phyloP scores from a whole-genome alignment of 2,329 filamentous ascomycete species.

The Alternaria tenuissima region DNA sequence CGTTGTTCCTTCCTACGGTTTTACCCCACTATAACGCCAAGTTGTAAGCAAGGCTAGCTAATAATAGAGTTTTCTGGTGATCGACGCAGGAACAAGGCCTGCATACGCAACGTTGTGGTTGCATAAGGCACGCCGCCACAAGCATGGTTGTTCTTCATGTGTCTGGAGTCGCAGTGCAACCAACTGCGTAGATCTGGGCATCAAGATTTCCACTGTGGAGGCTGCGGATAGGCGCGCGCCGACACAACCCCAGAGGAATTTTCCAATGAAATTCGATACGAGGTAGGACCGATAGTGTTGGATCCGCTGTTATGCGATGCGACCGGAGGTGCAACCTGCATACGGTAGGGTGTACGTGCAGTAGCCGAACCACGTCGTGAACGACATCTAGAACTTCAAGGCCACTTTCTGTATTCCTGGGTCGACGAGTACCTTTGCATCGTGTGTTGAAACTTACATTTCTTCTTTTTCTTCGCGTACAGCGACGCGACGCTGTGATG shows the following conservation, averaged over 20 bases:
- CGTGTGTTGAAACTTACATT: background rate
- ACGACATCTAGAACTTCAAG: background rate
- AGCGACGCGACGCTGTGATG: background rate
- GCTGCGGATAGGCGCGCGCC: background rate
- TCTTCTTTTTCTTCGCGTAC: background rate
- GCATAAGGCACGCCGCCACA: background rate
- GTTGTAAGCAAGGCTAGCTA: slow-evolving; percentile 3
- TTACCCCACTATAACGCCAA: slow-evolving; percentile 7
- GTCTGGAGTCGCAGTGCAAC: background rate
- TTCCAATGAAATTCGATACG: slow-evolving; percentile 8
- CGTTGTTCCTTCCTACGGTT: background rate
- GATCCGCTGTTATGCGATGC: background rate
- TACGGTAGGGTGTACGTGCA: background rate
- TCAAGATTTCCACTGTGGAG: background rate
- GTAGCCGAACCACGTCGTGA: slow-evolving; percentile 3
- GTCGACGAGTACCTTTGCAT: background rate
- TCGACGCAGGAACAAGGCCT: slow-evolving; percentile 5
- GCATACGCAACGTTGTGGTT: background rate
- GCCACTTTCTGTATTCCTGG: background rate
- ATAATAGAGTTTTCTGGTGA: slow-evolving; percentile 6
- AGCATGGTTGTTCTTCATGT: background rate
- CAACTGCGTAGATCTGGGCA: background rate
- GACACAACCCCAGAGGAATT: background rate
- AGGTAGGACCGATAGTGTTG: slow-evolving; percentile 7
- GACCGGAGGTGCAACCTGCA: slow-evolving; percentile 1